Percentiles rank a stretch among this genome's conserved stretches.
phyloP scores from a whole-genome alignment of 176 grass and related monocot genomes.

The sorghum (Sorghum bicolor) region Sorghum_bicolor_NCBIv3 NC_012873.2:65206501-65207000 shows the following conservation, averaged over 20 bases:
- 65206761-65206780: neutral
- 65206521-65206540: neutral
- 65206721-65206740: conserved; percentile 30
- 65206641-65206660: conserved; percentile 19
- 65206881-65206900: neutral
- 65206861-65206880: neutral
- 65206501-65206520: neutral
- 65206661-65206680: conserved; percentile 30
- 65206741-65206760: conserved; percentile 1
- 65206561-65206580: neutral
- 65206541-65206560: neutral
- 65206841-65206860: neutral
- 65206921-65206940: neutral
- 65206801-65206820: neutral
- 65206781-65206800: conserved; percentile 11
- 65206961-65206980: neutral
- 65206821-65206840: neutral
- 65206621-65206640: conserved; percentile 37
- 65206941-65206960: neutral
- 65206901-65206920: neutral
- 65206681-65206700: conserved; percentile 31
- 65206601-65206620: conserved; percentile 27
- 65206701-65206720: conserved; percentile 4
- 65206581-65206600: conserved; percentile 39
- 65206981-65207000: too few relatives aligned